Percentiles rank a stretch among this genome's conserved stretches.
These are phyloP conservation scores for Saccharomycopsis amapae DNA, from an alignment of 805 yeast genomes.

Conservation along the genomic window DNA sequence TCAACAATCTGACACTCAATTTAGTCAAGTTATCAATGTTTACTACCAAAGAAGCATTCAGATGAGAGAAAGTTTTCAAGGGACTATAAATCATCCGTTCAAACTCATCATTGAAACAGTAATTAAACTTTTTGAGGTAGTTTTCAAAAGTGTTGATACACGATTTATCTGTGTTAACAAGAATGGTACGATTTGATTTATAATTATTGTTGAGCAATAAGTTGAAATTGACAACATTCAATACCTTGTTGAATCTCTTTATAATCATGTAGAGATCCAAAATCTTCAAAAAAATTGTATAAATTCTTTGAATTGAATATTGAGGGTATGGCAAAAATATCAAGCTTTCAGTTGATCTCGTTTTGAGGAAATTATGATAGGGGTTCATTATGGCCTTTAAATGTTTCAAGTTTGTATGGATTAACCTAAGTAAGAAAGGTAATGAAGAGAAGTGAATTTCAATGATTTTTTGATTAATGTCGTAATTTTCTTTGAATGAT, in stretches of 20 bases:
- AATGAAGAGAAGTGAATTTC: conserved; percentile 15
- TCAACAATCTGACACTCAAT: conserved; percentile 11
- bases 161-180: conserved; percentile 14
- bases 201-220: conserved; percentile 10
- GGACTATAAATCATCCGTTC: conserved; percentile 15
- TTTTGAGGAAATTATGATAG: conserved; percentile 14
- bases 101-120: conserved; percentile 18
- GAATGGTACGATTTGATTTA: conserved; percentile 8
- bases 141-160: conserved; percentile 18
- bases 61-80: conserved; percentile 9
- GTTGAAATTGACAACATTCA: conserved; percentile 10
- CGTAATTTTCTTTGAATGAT: conserved; percentile 15
- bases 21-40: conserved; percentile 13
- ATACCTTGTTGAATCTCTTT: conserved; percentile 18
- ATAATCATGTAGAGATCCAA: conserved; percentile 16
- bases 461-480: conserved; percentile 14
- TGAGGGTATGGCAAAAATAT: conserved; percentile 17
- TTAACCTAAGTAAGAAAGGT: conserved; percentile 14
- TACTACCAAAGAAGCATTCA: not conserved
- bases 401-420: conserved; percentile 13
- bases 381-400: conserved; percentile 16
- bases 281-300: conserved; percentile 12
- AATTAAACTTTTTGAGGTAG: conserved; percentile 19
- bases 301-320: conserved; percentile 19
- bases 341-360: conserved; percentile 11